A percentile compares a stretch with the other conserved stretches of the same genome.
Conservation (phyloP, 331 rosid species). For the Arachis monticola region DNA sequence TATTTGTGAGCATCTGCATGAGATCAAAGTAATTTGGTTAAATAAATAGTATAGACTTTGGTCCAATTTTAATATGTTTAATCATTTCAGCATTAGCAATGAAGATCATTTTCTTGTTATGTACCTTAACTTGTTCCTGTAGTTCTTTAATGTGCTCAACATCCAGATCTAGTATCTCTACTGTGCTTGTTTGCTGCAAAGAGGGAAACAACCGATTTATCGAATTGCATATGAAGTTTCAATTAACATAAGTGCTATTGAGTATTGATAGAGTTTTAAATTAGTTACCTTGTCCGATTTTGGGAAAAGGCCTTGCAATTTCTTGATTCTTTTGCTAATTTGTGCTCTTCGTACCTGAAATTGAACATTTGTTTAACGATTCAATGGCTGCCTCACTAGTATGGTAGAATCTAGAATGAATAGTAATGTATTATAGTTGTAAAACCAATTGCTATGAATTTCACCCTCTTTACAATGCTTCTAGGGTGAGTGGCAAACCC, state of each 20-base stretch:
- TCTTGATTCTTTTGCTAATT: too few species aligned
- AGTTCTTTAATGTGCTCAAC: too few species aligned
- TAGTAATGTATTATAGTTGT: neutral
- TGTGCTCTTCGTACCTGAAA: too few species aligned
- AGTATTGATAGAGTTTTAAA: neutral
- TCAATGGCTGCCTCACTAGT: too few species aligned
- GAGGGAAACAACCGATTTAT: constrained; percentile 24
- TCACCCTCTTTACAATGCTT: constrained; percentile 97
- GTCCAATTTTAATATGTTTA: constrained; percentile 17
- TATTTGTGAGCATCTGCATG: constrained; percentile 69
- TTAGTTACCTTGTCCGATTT: too few species aligned
- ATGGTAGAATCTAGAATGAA: too few species aligned
- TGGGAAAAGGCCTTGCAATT: too few species aligned
- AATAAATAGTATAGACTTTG: constrained; percentile 8
- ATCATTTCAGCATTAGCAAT: neutral
- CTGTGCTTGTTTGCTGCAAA: too few species aligned
- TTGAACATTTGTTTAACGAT: too few species aligned
- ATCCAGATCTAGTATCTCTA: too few species aligned
- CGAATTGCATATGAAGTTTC: constrained; percentile 24
- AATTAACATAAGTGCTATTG: neutral
- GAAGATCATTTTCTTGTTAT: neutral
- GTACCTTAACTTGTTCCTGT: too few species aligned
- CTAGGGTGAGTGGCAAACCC: constrained; percentile 97
- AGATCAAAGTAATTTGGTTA: constrained; percentile 32
- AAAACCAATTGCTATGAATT: constrained; percentile 2